Conservation (phyloP, 2,329 filamentous ascomycete genomes). For the Beauveria sp. region DNA sequence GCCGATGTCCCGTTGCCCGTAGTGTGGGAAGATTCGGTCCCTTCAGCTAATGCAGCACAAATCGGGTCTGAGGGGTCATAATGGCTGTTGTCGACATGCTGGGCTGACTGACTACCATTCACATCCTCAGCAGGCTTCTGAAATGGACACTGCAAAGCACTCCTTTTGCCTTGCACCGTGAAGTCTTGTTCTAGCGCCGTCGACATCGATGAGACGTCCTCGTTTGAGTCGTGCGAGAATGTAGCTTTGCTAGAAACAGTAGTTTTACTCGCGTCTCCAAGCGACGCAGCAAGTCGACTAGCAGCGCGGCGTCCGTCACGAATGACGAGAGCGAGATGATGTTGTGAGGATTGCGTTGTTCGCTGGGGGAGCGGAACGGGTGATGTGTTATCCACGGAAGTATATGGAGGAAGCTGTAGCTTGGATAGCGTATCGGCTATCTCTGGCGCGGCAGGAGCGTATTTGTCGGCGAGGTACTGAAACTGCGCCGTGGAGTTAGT, state of each 20-base stretch:
- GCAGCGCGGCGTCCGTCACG: slow-evolving; percentile 55
- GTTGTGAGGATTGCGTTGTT: slow-evolving; percentile 30
- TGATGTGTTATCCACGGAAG: slow-evolving; percentile 38
- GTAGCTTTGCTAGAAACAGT: slow-evolving; percentile 42
- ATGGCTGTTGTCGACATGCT: slow-evolving; percentile 22
- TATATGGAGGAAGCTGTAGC: slow-evolving; percentile 54
- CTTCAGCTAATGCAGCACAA: slow-evolving; percentile 56
- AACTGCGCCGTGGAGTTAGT: slow-evolving; percentile 36
- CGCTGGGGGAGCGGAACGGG: slow-evolving; percentile 49
- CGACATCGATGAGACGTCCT: slow-evolving; percentile 48
- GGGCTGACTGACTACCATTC: slow-evolving; percentile 19
- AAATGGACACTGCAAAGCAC: slow-evolving; percentile 76
- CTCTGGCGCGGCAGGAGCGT: slow-evolving; percentile 57
- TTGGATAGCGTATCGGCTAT: slow-evolving; percentile 60
- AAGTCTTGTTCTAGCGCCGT: slow-evolving; percentile 80
- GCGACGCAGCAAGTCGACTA: slow-evolving; percentile 37
- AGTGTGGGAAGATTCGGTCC: slow-evolving; percentile 38
- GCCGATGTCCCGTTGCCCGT: slow-evolving; percentile 42
- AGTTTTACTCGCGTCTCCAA: slow-evolving; percentile 43
- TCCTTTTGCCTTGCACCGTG: slow-evolving; percentile 75
- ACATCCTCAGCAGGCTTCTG: slow-evolving; percentile 35
- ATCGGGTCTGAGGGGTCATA: slow-evolving; percentile 52
- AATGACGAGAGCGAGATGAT: slow-evolving; percentile 56
- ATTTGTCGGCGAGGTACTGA: slow-evolving; percentile 58
- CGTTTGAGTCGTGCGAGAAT: slow-evolving; percentile 35